Base-by-base conservation (phyloP, 768 basidiomycete species). In the Amylocystis lapponica region DNA sequence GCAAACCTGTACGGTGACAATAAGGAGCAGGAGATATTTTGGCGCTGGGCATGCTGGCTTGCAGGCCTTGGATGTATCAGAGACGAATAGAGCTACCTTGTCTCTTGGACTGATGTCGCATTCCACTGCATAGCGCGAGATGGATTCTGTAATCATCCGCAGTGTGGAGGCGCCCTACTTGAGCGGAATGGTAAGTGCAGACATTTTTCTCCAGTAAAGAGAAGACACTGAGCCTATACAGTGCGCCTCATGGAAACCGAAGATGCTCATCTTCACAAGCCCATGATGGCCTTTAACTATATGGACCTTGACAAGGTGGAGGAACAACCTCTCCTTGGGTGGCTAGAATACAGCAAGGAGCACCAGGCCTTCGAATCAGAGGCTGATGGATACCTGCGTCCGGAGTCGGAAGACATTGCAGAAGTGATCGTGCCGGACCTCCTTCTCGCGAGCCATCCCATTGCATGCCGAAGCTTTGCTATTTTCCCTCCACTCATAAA, bases 41-140 rank as follows among this genome's bases (percentile, higher is more conserved):
- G 36, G 19, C 19, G 32, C 5, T 42, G 22, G 10, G 30, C 38
- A 6, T 53, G 52, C 36, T 30, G 36, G 25, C 31, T 44, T 17
- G 36, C 44, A 12, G 55, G 52, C n/a, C 39, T 56, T 10, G 45
- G 49, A 25, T 46, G 36, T 20, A 25, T 50, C 32, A 3, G 27
- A 22, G 7, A 37, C n/a, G n/a, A 40, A 29, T 23, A 41, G 6
- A 17, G 12, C 3, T 12, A 36, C 43, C 46, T 21, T 17, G 27
- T 36, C 5, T 47, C 48, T 5, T 55, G 50, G 50, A 55, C 49
- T 30, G 45, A 52, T 13, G 38, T 55, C 27, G 53, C 53, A 4
- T 43, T 52, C 27, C 48, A 52, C 29, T 35, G 38, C 25, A 48
- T 55, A 13, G 21, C 22, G 10, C 27, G 36, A 32, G 53, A 55